Evolutionary conservation across 306 rosid species (phyloP).

Genomic region (Dryas alaskensis): DNA sequence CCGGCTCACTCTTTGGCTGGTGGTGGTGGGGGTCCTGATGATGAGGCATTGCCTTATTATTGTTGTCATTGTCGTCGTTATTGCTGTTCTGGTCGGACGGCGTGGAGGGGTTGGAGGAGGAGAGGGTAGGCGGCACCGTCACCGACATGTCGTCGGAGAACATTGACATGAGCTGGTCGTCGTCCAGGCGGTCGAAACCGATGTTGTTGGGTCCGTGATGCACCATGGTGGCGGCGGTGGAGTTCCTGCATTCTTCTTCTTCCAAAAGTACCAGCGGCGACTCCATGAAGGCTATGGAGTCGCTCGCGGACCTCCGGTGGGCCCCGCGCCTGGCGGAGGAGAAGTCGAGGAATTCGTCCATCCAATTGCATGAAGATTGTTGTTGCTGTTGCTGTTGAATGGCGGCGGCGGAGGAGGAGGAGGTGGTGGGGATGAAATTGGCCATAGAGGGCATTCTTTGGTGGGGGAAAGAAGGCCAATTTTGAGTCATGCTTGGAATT

Average conservation of each 20-base stretch:
- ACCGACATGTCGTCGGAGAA: constrained; percentile 63
- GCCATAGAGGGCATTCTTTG: constrained; percentile 43
- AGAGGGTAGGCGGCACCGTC: constrained; percentile 34
- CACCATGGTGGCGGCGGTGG: constrained; percentile 9
- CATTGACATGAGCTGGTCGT: constrained; percentile 84
- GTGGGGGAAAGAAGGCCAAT: constrained; percentile 62
- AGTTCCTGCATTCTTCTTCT: constrained; percentile 30
- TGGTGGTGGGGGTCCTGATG: constrained; percentile 11
- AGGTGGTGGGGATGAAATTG: constrained; percentile 29
- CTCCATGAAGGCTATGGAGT: constrained; percentile 75
- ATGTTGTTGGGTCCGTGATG: constrained; percentile 18
- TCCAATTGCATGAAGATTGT: constrained; percentile 39
- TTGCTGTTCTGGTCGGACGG: constrained; percentile 83
- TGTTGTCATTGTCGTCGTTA: constrained; percentile 41
- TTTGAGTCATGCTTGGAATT: constrained; percentile 72
- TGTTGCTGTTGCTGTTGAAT: constrained; percentile 18
- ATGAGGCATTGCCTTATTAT: neutral
- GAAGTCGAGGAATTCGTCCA: constrained; percentile 89
- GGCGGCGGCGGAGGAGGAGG: constrained; percentile 9
- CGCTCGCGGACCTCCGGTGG: constrained; percentile 78
- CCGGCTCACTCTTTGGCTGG: constrained; percentile 57
- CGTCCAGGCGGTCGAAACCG: constrained; percentile 67
- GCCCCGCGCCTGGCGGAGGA: constrained; percentile 61
- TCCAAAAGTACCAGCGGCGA: constrained; percentile 32
- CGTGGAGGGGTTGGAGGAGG: constrained; percentile 59